phyloP scores from a whole-genome alignment of 352 stramenopile genomes.

The Pythium aquatile region DNA sequence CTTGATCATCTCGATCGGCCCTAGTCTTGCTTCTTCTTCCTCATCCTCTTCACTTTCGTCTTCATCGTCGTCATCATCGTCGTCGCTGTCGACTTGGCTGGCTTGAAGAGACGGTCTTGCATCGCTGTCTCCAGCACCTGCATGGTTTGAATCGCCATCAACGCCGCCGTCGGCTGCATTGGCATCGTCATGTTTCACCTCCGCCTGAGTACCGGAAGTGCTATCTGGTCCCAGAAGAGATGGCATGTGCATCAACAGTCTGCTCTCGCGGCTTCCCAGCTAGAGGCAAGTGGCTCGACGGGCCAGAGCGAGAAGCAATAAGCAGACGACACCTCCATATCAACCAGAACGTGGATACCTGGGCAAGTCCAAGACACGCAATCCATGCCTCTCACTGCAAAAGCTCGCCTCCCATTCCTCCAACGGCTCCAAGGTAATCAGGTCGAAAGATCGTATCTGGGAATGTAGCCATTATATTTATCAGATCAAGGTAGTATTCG shows the following conservation, averaged over 20 bases:
- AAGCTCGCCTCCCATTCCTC: no score
- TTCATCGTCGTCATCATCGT: constrained; percentile 30
- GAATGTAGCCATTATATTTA: constrained; percentile 10
- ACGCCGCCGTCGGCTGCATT: constrained; percentile 18
- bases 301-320: neutral
- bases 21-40: constrained; percentile 36
- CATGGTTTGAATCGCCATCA: constrained; percentile 29
- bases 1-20: constrained; percentile 21
- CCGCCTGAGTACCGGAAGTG: neutral
- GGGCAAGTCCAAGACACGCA: no score
- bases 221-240: neutral
- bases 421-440: neutral
- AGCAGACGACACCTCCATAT: no score
- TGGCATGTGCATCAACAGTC: constrained; percentile 8
- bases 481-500: neutral
- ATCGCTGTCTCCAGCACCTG: constrained; percentile 19
- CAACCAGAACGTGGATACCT: no score
- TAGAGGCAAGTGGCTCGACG: no score
- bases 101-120: constrained; percentile 22
- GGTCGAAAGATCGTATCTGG: constrained; percentile 11
- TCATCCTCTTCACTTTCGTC: constrained; percentile 37
- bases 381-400: no score
- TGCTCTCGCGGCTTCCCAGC: no score
- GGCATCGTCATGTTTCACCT: constrained; percentile 17
- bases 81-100: constrained; percentile 21